Percentiles rank a stretch among this genome's conserved stretches.
These are phyloP conservation scores for Macrophomina tecta DNA, from an alignment of 2,329 filamentous ascomycete species.

Conservation along the genomic window DNA sequence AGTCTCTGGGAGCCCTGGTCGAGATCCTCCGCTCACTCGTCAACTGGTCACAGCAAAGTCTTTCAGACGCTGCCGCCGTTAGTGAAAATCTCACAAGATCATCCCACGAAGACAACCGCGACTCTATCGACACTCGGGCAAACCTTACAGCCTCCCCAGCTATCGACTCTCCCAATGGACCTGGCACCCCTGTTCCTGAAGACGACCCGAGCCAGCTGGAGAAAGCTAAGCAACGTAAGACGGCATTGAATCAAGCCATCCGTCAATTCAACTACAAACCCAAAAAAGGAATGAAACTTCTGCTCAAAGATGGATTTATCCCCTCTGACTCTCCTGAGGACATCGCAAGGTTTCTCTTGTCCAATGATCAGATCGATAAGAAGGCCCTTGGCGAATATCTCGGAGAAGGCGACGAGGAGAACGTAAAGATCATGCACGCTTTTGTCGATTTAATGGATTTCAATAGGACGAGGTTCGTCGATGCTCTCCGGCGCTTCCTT, in stretches of 20 bases:
- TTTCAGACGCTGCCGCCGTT: slow-evolving; percentile 54
- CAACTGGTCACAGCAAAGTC: slow-evolving; percentile 83
- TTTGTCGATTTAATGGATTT: slow-evolving; percentile 98
- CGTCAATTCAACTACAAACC: slow-evolving; percentile 97
- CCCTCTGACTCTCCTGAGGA: slow-evolving; percentile 77
- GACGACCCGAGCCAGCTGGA: slow-evolving; percentile 96
- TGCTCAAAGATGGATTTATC: slow-evolving; percentile 88
- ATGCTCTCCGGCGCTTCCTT: slow-evolving; percentile 86
- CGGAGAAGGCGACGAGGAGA: slow-evolving; percentile 89
- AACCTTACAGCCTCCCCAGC: slow-evolving; percentile 30
- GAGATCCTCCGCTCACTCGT: slow-evolving; percentile 88
- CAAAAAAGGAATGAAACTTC: slow-evolving; percentile 85
- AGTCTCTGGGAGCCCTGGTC: slow-evolving; percentile 86
- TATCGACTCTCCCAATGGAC: slow-evolving; percentile 19
- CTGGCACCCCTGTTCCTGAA: slow-evolving; percentile 57
- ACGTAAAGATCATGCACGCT: slow-evolving; percentile 97
- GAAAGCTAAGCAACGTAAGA: slow-evolving; percentile 92
- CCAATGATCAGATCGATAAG: slow-evolving; percentile 87
- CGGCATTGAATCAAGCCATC: slow-evolving; percentile 85
- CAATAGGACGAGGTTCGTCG: slow-evolving; percentile 86
- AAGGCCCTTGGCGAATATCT: slow-evolving; percentile 91
- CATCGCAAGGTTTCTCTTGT: slow-evolving; percentile 81
- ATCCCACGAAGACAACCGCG: slow-evolving; percentile 65
- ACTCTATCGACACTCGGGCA: slow-evolving; percentile 75
- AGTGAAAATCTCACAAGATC: slow-evolving; percentile 51